These are phyloP conservation scores for Suillus brevipes DNA, from an alignment of 768 basidiomycete genomes.

Conservation along the genomic window DNA sequence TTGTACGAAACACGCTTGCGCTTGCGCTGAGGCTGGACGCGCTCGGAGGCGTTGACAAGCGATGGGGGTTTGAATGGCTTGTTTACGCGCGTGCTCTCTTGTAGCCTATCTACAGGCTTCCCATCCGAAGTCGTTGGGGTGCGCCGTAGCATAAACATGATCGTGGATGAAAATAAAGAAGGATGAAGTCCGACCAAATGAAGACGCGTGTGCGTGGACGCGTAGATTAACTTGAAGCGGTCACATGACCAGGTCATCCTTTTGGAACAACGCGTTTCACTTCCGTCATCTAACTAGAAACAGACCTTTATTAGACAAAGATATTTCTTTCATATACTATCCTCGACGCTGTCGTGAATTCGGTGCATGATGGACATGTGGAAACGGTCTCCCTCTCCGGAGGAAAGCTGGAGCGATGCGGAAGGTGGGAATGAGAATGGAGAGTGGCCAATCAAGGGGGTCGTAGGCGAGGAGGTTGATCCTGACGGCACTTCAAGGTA, in stretches of 20 bases:
- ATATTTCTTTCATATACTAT: background rate
- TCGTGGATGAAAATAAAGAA: slow-evolving; percentile 3
- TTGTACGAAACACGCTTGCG: slow-evolving; percentile 89
- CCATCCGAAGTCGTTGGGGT: slow-evolving; percentile 71
- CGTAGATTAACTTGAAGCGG: slow-evolving; percentile 12
- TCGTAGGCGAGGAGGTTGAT: slow-evolving; percentile 34
- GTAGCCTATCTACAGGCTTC: slow-evolving; percentile 61
- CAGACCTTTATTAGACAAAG: background rate
- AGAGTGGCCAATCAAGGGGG: slow-evolving; percentile 30
- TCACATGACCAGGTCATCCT: slow-evolving; percentile 25
- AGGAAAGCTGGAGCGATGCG: slow-evolving; percentile 34
- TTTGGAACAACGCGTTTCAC: background rate
- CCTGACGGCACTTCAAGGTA: slow-evolving; percentile 32
- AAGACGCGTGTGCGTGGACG: slow-evolving; percentile 2
- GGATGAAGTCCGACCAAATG: background rate
- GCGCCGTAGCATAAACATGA: slow-evolving; percentile 61
- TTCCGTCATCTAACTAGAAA: background rate
- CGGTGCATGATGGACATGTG: slow-evolving; percentile 18
- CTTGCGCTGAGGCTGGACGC: slow-evolving; percentile 71
- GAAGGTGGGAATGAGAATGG: slow-evolving; percentile 31
- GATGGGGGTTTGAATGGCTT: slow-evolving; percentile 83
- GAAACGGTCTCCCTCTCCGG: slow-evolving; percentile 31
- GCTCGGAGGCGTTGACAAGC: slow-evolving; percentile 42
- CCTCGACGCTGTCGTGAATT: background rate
- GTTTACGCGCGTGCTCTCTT: slow-evolving; percentile 71